Base-by-base conservation (phyloP, 2,329 filamentous ascomycete species). In the Coleophoma eucalyptorum region DNA sequence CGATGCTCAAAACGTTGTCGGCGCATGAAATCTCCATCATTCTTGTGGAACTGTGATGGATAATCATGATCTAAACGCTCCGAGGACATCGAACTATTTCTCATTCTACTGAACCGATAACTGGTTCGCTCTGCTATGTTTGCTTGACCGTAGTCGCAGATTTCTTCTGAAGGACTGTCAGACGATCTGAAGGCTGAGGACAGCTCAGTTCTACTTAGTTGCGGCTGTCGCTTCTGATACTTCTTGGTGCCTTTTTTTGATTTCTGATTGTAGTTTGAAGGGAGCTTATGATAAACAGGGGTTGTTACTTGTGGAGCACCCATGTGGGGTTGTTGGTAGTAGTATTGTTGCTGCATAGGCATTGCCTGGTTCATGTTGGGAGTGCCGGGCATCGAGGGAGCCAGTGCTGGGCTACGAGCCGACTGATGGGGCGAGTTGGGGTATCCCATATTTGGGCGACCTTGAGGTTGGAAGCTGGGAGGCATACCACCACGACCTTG, bases 301-400 rank as follows among this genome's bases (percentile, higher is more conserved):
- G 65, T 57, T 64, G 64, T 72, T 82, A 83, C 79, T 79, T 80
- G 79, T 69, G 54, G 64, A 49, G 54, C 58, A 52, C 56, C 67
- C 57, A 65, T 67, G 46, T 65, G 62, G 50, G 61, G 61, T 45
- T 54, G 58, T 56, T 65, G 65, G 66, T 67, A 64, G 68, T 67
- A 63, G 62, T 70, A 73, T 73, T 79, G 82, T 80, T 81, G 58
- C 35, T 77, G 77, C 70, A 89, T 87, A 45, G 87, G 79, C 68
- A 90, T 84, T 46, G 79, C 79, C 40, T 77, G 74, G 50, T 75
- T 79, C 84, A 84, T 84, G 72, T 87, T 83, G 55, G 89, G 85
- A 31, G 86, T 88, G 55, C 79, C 79, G 51, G 86, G 84, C 61
- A 87, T 78, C 34, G 84, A 83, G 50, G 80, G 80, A 26, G 83